Conservation (phyloP, 2,329 filamentous ascomycete genomes). For the Ustilaginoidea virens region DNA sequence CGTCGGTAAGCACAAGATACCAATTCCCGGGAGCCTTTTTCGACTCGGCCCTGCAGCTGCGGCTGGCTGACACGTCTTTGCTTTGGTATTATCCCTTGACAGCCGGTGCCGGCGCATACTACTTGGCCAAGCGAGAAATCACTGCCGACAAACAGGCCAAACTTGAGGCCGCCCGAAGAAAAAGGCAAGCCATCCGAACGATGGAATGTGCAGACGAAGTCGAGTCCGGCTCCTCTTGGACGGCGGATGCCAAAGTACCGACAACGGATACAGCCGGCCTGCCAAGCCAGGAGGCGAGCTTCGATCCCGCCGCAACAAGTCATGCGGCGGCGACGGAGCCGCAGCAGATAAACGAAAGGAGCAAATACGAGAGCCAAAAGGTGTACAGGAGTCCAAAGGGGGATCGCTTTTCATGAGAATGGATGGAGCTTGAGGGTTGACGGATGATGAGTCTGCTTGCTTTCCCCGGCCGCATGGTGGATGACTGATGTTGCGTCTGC, state of each 20-base stretch:
- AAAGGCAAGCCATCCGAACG: slow-evolving; percentile 43
- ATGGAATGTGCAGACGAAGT: slow-evolving; percentile 34
- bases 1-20: slow-evolving; percentile 40
- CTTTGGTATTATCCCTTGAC: slow-evolving; percentile 4
- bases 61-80: no score
- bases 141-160: slow-evolving; percentile 72
- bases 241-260: slow-evolving; percentile 24
- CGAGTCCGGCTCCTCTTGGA: slow-evolving; percentile 18
- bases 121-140: slow-evolving; percentile 88
- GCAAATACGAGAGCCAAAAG: slow-evolving; percentile 72
- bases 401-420: slow-evolving; percentile 58
- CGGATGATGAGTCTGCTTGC: no score
- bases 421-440: background rate
- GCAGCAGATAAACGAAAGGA: slow-evolving; percentile 56
- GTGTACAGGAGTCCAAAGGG: slow-evolving; percentile 71
- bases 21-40: no score
- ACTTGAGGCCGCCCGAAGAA: slow-evolving; percentile 49
- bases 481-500: no score
- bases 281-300: slow-evolving; percentile 56
- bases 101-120: slow-evolving; percentile 87
- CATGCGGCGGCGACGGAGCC: slow-evolving; percentile 62
- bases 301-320: slow-evolving; percentile 72
- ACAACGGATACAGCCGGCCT: slow-evolving; percentile 42
- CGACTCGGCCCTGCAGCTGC: no score
- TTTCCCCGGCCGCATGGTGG: no score